These are phyloP conservation scores for Cystobasidium onofrii DNA, from an alignment of 768 basidiomycete species.

Conservation along the genomic window DNA sequence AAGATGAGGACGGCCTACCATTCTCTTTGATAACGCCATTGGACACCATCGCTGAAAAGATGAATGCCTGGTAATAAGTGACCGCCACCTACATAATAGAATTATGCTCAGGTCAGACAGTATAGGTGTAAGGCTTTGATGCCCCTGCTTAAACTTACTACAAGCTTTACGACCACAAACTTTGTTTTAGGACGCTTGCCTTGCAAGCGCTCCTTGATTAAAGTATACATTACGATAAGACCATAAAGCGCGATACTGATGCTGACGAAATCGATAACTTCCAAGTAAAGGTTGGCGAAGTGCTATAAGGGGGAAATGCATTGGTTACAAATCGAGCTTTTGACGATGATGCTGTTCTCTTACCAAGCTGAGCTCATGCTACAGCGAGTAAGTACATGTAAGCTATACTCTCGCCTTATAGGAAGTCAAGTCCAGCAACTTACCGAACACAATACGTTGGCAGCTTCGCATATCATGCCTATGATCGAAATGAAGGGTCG, in stretches of 20 bases:
- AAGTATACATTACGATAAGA: conserved; percentile 68
- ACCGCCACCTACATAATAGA: conserved; percentile 15
- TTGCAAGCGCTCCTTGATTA: conserved; percentile 69
- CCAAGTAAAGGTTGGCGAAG: conserved; percentile 43
- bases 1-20: neutral
- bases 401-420: too few relatives aligned
- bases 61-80: conserved; percentile 64
- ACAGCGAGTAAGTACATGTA: too few relatives aligned
- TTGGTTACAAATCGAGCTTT: neutral
- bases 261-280: conserved; percentile 64
- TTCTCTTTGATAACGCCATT: conserved; percentile 60
- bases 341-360: neutral
- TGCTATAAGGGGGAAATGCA: neutral
- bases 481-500: conserved; percentile 42
- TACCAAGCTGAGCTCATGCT: conserved; percentile 36
- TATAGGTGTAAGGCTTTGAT: too few relatives aligned
- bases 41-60: conserved; percentile 60
- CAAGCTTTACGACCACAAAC: conserved; percentile 69
- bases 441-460: conserved; percentile 56
- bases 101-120: neutral
- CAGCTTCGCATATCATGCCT: conserved; percentile 68
- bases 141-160: too few relatives aligned
- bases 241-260: conserved; percentile 86
- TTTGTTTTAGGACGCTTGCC: conserved; percentile 71
- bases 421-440: neutral